Evolutionary conservation across 2,329 filamentous ascomycete species (phyloP), one percentile per base, ranked within the genome.

Genomic region (Ceratocystis eucalypticola): DNA sequence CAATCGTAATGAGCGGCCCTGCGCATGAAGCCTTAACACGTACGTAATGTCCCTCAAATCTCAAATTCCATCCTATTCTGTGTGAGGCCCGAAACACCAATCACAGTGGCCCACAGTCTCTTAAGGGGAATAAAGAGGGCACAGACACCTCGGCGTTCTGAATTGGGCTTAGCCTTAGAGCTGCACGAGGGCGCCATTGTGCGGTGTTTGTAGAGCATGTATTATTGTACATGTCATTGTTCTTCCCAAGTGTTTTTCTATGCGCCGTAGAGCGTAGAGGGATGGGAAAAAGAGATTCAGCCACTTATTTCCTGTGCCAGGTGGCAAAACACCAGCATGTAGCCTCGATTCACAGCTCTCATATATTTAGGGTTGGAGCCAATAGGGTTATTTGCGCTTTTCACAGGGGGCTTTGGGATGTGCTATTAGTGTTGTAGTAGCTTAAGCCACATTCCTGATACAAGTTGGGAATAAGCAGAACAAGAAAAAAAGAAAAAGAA

Each of bases 51-150:
- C 37, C 45, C 61, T 62, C 61, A 45, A 45, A 48, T 48, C 45
- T 30, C 61, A 62, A 62, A 46, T 28, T 62, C 22, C 61, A 62
- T 62, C 37, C 22, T n/a, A 28, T 48, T 62, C 37, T 62, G 37
- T 45, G 17, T 45, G 61, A 45, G 61, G 45, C 61, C 37, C 45
- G 37, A 41, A 45, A 62, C 20, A 41, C 20, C 25, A 28, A 62
- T 62, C 37, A 30, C 20, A 62, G n/a, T 45, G 20, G 17, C 17
- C 7, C 20, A 7, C 17, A 28, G 30, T 20, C 37, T 62, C 61
- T 8, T 25, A 62, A 48, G 37, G 37, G 20, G 20, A 30, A 17
- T 20, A 62, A 45, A 46, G 37, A 62, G 25, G n/a, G 17, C 37
- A 62, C 37, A 62, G 61, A 46, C 45, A 7, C 37, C 61, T 62